phyloP scores from a whole-genome alignment of 345 rosid genomes.

The Bruguiera parviflora region DNA sequence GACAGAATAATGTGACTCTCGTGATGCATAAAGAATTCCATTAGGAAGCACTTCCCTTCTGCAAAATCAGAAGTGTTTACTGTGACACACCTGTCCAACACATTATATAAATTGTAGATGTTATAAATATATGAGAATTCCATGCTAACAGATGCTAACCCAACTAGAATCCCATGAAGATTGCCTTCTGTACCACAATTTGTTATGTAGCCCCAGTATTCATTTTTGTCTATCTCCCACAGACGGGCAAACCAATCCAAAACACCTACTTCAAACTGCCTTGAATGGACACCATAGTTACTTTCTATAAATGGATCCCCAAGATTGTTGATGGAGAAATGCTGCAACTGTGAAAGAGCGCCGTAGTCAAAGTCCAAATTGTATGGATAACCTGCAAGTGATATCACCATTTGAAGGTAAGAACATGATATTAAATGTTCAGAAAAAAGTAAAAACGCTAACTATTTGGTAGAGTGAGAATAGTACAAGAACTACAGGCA shows the following conservation, averaged over 20 bases:
- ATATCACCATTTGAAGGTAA: not conserved
- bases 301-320: conserved; percentile 99
- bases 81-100: not conserved
- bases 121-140: not conserved
- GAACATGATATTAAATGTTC: not conserved
- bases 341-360: conserved; percentile 87
- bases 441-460: not conserved
- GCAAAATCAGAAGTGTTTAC: conserved; percentile 9
- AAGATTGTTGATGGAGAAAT: conserved; percentile 91
- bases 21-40: conserved; percentile 84
- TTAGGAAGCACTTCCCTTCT: conserved; percentile 93
- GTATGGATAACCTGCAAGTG: conserved; percentile 79
- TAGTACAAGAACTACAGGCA: not conserved
- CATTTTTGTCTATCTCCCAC: conserved; percentile 93
- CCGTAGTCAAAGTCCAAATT: conserved; percentile 97
- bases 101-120: not conserved
- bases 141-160: conserved; percentile 42
- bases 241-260: conserved; percentile 99
- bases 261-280: conserved; percentile 98
- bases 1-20: conserved; percentile 84
- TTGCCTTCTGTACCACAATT: conserved; percentile 99
- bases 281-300: conserved; percentile 96
- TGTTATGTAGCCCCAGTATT: conserved; percentile 98
- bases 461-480: not conserved
- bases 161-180: conserved; percentile 96